Evolutionary conservation across 208 protist genomes (phyloP).

Genomic region (Leptomonas pyrrhocoris): DNA sequence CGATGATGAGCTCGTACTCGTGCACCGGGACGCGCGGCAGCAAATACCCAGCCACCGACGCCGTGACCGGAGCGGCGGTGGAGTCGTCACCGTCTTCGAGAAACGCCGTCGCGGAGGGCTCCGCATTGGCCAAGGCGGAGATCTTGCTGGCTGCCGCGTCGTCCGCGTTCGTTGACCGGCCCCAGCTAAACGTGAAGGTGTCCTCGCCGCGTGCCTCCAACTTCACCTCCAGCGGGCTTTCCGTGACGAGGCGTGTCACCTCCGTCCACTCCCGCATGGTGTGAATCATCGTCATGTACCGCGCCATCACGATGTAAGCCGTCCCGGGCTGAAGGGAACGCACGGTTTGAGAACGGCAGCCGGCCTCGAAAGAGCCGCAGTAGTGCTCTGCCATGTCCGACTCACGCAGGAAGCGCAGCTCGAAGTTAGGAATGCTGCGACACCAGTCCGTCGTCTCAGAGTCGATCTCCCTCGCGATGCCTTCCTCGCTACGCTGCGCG

Average conservation of each 20-base stretch:
- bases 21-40: slow-evolving; percentile 29
- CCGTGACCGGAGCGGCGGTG: not conserved
- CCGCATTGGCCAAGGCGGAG: slow-evolving; percentile 21
- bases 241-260: slow-evolving; percentile 80
- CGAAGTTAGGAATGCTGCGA: slow-evolving; percentile 59
- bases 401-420: slow-evolving; percentile 82
- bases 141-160: slow-evolving; percentile 2
- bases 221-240: slow-evolving; percentile 56
- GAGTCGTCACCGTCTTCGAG: slow-evolving; percentile 8
- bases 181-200: slow-evolving; percentile 73
- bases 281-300: slow-evolving; percentile 82
- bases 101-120: not conserved
- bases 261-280: slow-evolving; percentile 82
- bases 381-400: slow-evolving; percentile 64
- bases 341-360: slow-evolving; percentile 69
- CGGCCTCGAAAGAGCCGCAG: slow-evolving; percentile 28
- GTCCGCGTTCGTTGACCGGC: slow-evolving; percentile 17
- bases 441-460: slow-evolving; percentile 41
- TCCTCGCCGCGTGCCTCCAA: slow-evolving; percentile 80
- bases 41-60: slow-evolving; percentile 20
- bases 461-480: slow-evolving; percentile 58
- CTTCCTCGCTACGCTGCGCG: slow-evolving; percentile 35
- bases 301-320: slow-evolving; percentile 84
- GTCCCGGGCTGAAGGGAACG: slow-evolving; percentile 68
- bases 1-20: slow-evolving; percentile 36